Base-by-base conservation (phyloP, 768 basidiomycete genomes). In the Melanogaster broomeanus region DNA sequence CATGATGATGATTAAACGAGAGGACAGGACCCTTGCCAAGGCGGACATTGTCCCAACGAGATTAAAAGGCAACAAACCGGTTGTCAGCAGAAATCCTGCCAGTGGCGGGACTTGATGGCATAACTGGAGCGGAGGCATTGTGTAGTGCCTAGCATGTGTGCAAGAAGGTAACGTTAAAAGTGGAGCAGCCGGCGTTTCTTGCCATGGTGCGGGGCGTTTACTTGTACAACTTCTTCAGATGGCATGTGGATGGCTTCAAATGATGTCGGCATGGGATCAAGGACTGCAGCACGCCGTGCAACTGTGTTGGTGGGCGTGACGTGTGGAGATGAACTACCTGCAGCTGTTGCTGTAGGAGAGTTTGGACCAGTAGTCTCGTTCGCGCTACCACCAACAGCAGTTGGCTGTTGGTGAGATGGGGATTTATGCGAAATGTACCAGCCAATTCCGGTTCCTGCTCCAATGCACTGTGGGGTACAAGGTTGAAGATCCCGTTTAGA, bases 261-360 rank as follows among this genome's bases (percentile, higher is more conserved):
- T 22, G 44, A 21, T 2, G 55, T 35, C 22, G 63, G 61, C 9
- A 63, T 57, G 18, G 67, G 51, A 10, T 55, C 58, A 27, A 64
- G 57, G 5, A 60, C 42, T 16, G 22, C 12, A 30, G 54, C 50
- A 49, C 77, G 77, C 42, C 74, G 71, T 24, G 72, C 77, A 49
- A 87, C 72, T 5, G 85, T 87, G 61, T 75, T 69, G 9, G 87
- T 88, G 12, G 87, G 86, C 6, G 77, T 74, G 31, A 88, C 84
- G 58, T 79, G 75, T 19, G 62, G 61, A 19, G 67, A 61, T 42
- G 59, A 63, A 22, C 42, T 50, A 37, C 1, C 44, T 15, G 48
- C 37, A 3, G 57, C 58, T 25, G 63, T 59, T 42, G 56, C 34
- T 19, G 58, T 43, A 19, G 64, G 18, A 31, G 66, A 35, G 3